Percentiles rank a stretch among this genome's conserved stretches.
phyloP scores from a whole-genome alignment of 192 early-diverging fungal species.

The Mortierella hygrophila region DNA sequence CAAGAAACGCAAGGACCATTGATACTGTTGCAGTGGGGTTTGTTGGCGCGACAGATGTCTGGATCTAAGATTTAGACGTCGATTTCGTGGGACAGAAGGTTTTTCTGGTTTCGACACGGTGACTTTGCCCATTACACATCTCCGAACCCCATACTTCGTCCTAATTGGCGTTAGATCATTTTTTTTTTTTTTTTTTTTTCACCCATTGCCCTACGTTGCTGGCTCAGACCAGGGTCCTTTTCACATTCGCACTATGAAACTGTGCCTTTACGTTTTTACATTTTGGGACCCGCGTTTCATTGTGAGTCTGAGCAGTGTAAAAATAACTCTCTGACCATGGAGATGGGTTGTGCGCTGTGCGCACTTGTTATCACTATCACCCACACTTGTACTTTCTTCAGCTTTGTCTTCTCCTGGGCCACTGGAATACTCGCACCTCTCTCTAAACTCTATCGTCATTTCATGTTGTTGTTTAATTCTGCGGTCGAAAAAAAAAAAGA shows the following conservation, averaged over 20 bases:
- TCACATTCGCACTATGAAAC: not conserved
- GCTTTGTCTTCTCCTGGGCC: too few species aligned
- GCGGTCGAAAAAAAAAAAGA: not conserved
- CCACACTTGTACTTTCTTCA: too few species aligned
- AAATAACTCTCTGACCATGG: too few species aligned
- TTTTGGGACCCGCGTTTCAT: too few species aligned
- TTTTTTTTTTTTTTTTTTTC: not conserved
- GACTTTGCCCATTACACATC: not conserved
- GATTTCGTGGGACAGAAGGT: not conserved
- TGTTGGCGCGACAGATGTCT: not conserved
- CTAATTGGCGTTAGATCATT: not conserved
- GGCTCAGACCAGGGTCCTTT: not conserved
- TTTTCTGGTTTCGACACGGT: not conserved
- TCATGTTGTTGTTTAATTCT: too few species aligned
- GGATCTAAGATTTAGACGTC: not conserved
- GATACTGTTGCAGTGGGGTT: not conserved
- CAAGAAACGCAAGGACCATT: not conserved
- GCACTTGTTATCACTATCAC: too few species aligned
- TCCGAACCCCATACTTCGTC: too few species aligned
- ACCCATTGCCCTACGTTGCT: not conserved
- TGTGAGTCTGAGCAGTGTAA: too few species aligned
- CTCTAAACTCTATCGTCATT: too few species aligned
- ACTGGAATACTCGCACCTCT: too few species aligned
- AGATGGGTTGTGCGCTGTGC: too few species aligned
- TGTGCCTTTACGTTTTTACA: not conserved